A percentile compares a stretch with the other conserved stretches of the same genome.
Conservation (phyloP, 805 yeast species). For the Pichia insulana region DNA sequence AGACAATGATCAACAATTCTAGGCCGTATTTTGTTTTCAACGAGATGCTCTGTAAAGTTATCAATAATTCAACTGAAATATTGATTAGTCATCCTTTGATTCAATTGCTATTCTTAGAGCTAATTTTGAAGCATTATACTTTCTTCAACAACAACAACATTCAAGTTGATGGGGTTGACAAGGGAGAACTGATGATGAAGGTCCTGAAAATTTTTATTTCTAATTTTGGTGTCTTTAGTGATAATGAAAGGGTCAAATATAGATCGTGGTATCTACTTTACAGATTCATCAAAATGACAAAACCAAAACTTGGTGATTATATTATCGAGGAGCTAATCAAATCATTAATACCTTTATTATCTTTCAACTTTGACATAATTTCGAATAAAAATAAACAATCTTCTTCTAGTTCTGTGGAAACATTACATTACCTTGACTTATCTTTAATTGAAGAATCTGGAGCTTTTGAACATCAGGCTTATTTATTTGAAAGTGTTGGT, state of each 20-base stretch:
- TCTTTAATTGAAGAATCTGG: conserved; percentile 42
- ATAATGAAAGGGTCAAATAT: conserved; percentile 61
- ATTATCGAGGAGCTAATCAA: conserved; percentile 49
- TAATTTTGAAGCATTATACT: conserved; percentile 69
- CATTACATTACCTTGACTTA: conserved; percentile 24
- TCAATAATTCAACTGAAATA: conserved; percentile 28
- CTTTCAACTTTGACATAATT: conserved; percentile 47
- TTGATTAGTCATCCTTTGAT: conserved; percentile 70
- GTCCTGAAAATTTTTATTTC: conserved; percentile 74
- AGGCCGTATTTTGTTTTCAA: conserved; percentile 57
- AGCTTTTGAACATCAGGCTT: conserved; percentile 70
- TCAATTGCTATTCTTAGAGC: conserved; percentile 75
- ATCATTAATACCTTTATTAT: conserved; percentile 53
- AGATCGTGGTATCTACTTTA: conserved; percentile 89
- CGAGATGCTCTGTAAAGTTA: conserved; percentile 46
- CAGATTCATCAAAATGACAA: conserved; percentile 70
- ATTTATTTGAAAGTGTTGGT: conserved; percentile 82
- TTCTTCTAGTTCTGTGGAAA: conserved; percentile 13
- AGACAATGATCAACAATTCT: conserved; percentile 54
- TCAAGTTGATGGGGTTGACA: conserved; percentile 32
- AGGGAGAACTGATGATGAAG: conserved; percentile 45
- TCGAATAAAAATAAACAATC: conserved; percentile 18
- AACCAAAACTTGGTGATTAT: conserved; percentile 47
- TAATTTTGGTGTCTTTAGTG: conserved; percentile 72
- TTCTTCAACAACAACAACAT: conserved; percentile 41